These are phyloP conservation scores for Galerina marginata DNA, from an alignment of 768 basidiomycete species.

Conservation along the genomic window DNA sequence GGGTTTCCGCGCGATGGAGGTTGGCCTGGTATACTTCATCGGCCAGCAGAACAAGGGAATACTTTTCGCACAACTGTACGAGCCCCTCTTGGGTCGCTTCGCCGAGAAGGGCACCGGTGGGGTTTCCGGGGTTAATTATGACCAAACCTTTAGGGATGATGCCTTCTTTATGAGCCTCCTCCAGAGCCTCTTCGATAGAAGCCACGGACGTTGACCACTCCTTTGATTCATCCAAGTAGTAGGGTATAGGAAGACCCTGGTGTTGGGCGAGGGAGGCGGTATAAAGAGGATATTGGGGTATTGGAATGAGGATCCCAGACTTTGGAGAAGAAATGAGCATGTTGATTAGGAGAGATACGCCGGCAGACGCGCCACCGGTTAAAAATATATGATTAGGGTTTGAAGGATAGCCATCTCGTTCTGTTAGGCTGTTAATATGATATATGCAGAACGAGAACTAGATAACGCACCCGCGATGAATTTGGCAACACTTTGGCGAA, in stretches of 20 bases:
- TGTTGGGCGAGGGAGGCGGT: constrained; percentile 92
- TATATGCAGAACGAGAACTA: constrained; percentile 7
- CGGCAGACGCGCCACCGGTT: constrained; percentile 92
- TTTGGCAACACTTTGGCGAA: constrained; percentile 85
- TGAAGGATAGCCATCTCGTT: constrained; percentile 88
- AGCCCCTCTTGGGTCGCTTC: constrained; percentile 73
- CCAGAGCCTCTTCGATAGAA: constrained; percentile 70
- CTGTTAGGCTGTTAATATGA: constrained; percentile 41
- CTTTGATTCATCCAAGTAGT: constrained; percentile 83
- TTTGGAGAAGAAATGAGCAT: constrained; percentile 73
- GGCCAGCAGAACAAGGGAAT: constrained; percentile 88
- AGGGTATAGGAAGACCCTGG: constrained; percentile 81
- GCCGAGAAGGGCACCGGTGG: constrained; percentile 87
- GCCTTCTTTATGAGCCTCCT: constrained; percentile 65
- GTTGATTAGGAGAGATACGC: constrained; percentile 86
- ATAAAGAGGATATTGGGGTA: constrained; percentile 98
- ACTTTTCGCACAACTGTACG: constrained; percentile 83
- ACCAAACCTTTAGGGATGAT: constrained; percentile 83
- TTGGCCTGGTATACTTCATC: constrained; percentile 99
- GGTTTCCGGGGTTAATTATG: constrained; percentile 98
- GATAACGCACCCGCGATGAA: constrained; percentile 79
- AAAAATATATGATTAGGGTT: constrained; percentile 90
- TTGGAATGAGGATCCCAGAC: constrained; percentile 90
- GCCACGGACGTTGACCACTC: constrained; percentile 83
- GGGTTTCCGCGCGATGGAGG: constrained; percentile 68